Conservation (phyloP, 345 rosid species). For the Populus tremula region DNA sequence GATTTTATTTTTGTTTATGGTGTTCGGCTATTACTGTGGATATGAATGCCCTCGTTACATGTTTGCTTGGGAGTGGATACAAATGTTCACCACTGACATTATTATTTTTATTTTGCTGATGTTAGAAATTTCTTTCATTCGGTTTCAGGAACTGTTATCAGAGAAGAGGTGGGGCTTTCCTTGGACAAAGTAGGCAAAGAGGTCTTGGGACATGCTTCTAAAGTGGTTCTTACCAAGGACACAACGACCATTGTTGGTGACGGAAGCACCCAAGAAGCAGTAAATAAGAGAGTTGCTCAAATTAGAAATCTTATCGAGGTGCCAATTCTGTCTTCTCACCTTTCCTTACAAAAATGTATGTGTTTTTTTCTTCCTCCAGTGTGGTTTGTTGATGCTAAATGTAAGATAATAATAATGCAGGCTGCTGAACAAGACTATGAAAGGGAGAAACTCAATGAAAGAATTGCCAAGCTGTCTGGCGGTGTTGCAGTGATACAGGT, state of each 20-base stretch:
- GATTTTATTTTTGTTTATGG: not conserved
- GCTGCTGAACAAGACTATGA: conserved; percentile 92
- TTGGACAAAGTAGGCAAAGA: conserved; percentile 92
- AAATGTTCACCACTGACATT: not conserved
- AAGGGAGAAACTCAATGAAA: conserved; percentile 86
- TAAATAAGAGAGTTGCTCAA: conserved; percentile 84
- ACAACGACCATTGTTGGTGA: conserved; percentile 88
- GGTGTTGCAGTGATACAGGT: conserved; percentile 41
- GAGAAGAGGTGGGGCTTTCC: conserved; percentile 93
- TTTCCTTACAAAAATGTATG: no score
- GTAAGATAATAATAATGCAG: conserved; percentile 32
- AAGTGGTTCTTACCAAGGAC: conserved; percentile 95
- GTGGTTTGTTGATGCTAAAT: not conserved
- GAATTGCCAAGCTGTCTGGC: conserved; percentile 70
- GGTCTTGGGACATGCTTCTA: conserved; percentile 84
- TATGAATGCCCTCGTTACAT: not conserved
- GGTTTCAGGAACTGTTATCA: conserved; percentile 70
- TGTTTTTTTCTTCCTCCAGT: not conserved
- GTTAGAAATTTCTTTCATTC: not conserved
- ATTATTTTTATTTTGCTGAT: not conserved
- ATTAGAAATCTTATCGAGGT: conserved; percentile 92
- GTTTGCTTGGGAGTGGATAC: not conserved
- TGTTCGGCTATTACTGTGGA: not conserved
- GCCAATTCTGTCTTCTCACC: not conserved
- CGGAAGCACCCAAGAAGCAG: conserved; percentile 96